Base-by-base conservation (phyloP, 208 protist genomes). In the Leishmania aethiopica region DNA sequence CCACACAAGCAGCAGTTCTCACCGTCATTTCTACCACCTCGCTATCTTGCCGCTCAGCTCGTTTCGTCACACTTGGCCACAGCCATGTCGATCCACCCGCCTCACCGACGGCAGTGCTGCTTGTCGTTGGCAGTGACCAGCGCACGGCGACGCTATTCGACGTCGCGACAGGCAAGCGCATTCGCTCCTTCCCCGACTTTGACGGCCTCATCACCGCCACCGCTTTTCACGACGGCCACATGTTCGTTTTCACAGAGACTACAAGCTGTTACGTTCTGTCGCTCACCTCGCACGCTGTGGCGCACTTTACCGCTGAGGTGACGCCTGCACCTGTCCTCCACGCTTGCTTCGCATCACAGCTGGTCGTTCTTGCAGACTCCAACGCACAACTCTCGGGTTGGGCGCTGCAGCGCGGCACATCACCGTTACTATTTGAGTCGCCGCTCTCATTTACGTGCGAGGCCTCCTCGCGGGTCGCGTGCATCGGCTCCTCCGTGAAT, bases 171-270 rank as follows among this genome's bases (percentile, higher is more conserved):
- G 87, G 89, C 0, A 77, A 86, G 42, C 80, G 87, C 7, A 75
- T 90, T 49, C 86, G 89, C 13, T 81, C 60, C 66, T 92, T 92
- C 55, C 84, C 84, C 4, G 89, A 92, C 53, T 90, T 92, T 67
- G 77, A 82, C 6, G 76, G 75, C 17, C 73, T 70, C 55, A 83
- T 87, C 25, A 78, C 70, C 17, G 28, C 60, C 60, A 49, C 76
- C 1, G 75, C 59, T 17, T 79, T 67, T 45, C 53, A 84, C 57
- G 53, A 64, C 6, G 79, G 85, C 57, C 32, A 32, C 45, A 79
- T 87, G 70, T 75, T 83, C 19, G 71, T 89, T n/a, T 87, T 91
- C 67, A 89, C 85, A 4, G 75, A 81, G 22, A 57, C 35, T 45
- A 42, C 40, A 47, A 80, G 73, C 1, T 82, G 85, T 51, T 90